Base-by-base conservation (phyloP, 2,329 filamentous ascomycete genomes). In the Trichoderma asperellum region DNA sequence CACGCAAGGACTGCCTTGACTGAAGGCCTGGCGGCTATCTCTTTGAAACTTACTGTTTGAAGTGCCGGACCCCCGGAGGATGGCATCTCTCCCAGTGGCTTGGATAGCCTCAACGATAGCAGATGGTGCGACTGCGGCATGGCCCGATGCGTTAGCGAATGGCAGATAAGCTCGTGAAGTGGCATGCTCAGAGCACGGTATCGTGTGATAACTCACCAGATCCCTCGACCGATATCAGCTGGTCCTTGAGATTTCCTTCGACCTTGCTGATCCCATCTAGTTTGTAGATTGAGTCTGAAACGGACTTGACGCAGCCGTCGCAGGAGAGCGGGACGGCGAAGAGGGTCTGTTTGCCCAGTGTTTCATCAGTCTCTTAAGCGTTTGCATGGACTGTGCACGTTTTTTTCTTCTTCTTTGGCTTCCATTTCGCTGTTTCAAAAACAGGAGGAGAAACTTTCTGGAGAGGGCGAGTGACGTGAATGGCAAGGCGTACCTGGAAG, bases 271-370 rank as follows among this genome's bases (percentile, higher is more conserved):
- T 92, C 53, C 94, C 94, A 76, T 88, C 85, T 55, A 98, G 83
- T 76, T 91, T 89, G 79, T 91, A 87, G 62, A 98, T 83, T 59
- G 93, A 90, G 72, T 88, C 87, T 76, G 93, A 93, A 78, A 99
- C 90, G 76, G 93, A 90, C 80, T 94, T 91, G 79, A 97, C 89
- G 83, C 96, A 98, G 77, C 87, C 85, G 75, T 97, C 91, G 83
- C 96, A 98, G 81, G 90, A 93, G 85, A 98, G 90, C 68, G 94
- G 94, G 74, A 98, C 96, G 72, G 95, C 94, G 81, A 98, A 98
- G 73, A 95, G 91, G 71, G 95, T 97, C 91, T 98, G 73, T 70
- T 73, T 77, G 76, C 71, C 71, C 70, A 73, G 66, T 64, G 75
- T 80, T 78, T 79, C 78, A 79, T 81, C 76, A 81, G 79, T 40